A percentile compares a stretch with the other conserved stretches of the same genome.
These are phyloP conservation scores for Balansia obtecta DNA, from an alignment of 2,329 filamentous ascomycete species.

Conservation along the genomic window DNA sequence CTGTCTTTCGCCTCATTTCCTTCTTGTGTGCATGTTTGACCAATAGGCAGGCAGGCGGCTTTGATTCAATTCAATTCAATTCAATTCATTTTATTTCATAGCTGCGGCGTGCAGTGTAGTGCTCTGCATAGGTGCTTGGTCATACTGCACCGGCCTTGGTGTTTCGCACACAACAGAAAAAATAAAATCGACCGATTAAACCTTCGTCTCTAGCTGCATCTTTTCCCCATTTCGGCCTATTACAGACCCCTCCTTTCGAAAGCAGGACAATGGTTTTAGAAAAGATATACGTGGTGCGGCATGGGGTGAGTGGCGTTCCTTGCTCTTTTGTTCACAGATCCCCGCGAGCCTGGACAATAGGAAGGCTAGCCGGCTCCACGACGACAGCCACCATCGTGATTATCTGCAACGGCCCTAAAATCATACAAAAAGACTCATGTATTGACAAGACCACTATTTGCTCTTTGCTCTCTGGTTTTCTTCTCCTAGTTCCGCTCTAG, in stretches of 20 bases:
- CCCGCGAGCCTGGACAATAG: neutral
- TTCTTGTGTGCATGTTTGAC: too few species aligned
- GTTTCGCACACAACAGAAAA: neutral
- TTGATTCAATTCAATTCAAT: too few species aligned
- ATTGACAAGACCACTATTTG: neutral
- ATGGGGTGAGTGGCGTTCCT: constrained; percentile 47
- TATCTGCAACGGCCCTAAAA: neutral
- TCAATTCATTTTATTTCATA: neutral
- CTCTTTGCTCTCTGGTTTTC: neutral
- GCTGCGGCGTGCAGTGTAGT: neutral
- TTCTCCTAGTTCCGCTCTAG: constrained; percentile 66
- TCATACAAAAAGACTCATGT: neutral
- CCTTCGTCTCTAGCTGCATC: too few species aligned
- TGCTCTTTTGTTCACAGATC: neutral
- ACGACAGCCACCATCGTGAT: neutral
- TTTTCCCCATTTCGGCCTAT: neutral
- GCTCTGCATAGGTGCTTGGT: too few species aligned
- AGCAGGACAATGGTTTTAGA: constrained; percentile 45
- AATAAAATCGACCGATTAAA: neutral
- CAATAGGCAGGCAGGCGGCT: too few species aligned
- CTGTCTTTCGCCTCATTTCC: too few species aligned
- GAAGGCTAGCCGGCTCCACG: neutral
- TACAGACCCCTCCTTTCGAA: neutral
- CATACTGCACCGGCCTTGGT: neutral
- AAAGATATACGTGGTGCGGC: constrained; percentile 61